A percentile compares a stretch with the other conserved stretches of the same genome.
These are phyloP conservation scores for Eucalyptus camaldulensis DNA, from an alignment of 345 rosid genomes.

Conservation along the genomic window DNA sequence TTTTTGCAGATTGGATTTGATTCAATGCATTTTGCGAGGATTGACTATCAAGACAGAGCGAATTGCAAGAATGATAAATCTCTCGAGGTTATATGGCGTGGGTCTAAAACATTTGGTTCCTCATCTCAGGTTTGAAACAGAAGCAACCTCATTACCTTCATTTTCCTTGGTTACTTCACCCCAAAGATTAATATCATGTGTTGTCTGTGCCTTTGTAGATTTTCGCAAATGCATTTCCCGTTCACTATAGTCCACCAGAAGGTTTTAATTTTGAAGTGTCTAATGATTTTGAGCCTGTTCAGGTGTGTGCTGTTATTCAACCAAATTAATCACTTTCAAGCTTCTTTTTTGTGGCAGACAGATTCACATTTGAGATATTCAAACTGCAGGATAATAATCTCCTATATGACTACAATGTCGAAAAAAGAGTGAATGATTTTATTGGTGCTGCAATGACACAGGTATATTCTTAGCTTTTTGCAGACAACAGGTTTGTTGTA, in stretches of 20 bases:
- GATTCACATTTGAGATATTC: not conserved
- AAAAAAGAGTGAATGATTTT: conserved; percentile 44
- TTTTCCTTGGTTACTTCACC: not conserved
- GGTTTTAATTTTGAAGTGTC: conserved; percentile 70
- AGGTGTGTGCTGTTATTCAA: conserved; percentile 24
- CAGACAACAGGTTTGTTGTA: not conserved
- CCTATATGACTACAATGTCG: conserved; percentile 48
- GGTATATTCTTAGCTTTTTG: conserved; percentile 17
- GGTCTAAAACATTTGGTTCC: conserved; percentile 74
- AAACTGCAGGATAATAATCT: conserved; percentile 52
- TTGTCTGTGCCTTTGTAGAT: conserved; percentile 29
- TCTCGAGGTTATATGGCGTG: conserved; percentile 80
- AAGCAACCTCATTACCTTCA: not conserved
- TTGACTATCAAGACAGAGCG: conserved; percentile 84
- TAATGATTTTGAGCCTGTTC: conserved; percentile 43
- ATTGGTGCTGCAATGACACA: conserved; percentile 51
- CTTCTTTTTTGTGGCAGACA: not conserved
- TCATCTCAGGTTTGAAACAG: conserved; percentile 50
- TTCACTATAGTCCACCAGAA: conserved; percentile 61
- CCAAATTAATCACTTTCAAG: not conserved
- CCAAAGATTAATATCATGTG: not conserved
- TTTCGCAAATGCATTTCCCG: conserved; percentile 60
- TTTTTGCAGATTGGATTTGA: conserved; percentile 59
- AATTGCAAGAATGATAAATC: conserved; percentile 54
- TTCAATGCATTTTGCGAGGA: conserved; percentile 78